Conservation (phyloP, 2,329 filamentous ascomycete genomes). For the Nigrospora osmanthi region DNA sequence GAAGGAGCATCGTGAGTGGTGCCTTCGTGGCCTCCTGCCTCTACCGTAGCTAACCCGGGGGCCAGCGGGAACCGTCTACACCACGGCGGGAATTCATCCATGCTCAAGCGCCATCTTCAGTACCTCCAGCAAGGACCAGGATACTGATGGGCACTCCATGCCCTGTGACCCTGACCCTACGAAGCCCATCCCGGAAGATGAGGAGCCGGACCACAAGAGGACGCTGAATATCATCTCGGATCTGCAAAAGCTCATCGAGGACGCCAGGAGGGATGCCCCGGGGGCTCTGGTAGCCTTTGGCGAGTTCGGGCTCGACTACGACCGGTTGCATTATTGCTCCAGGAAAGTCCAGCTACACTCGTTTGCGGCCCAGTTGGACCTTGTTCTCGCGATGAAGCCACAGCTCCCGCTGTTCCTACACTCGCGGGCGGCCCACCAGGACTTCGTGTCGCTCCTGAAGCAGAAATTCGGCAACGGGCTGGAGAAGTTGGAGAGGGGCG, state of each 20-base stretch:
- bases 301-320: slow-evolving; percentile 94
- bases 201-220: slow-evolving; percentile 33
- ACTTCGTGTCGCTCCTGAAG: slow-evolving; percentile 70
- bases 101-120: slow-evolving; percentile 80
- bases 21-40: neutral
- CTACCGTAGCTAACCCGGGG: neutral
- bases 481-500: slow-evolving; percentile 61
- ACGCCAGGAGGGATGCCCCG: slow-evolving; percentile 36
- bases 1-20: slow-evolving; percentile 59
- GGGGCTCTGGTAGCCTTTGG: slow-evolving; percentile 69
- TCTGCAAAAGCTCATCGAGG: slow-evolving; percentile 56
- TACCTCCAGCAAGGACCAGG: slow-evolving; percentile 32
- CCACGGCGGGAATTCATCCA: slow-evolving; percentile 89
- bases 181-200: slow-evolving; percentile 40
- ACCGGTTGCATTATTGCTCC: slow-evolving; percentile 75
- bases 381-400: slow-evolving; percentile 61
- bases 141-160: slow-evolving; percentile 35
- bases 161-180: slow-evolving; percentile 46
- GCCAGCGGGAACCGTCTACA: slow-evolving; percentile 72
- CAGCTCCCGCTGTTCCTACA: slow-evolving; percentile 88
- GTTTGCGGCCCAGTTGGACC: slow-evolving; percentile 73
- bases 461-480: slow-evolving; percentile 49
- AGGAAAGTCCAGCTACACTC: slow-evolving; percentile 75
- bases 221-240: slow-evolving; percentile 44
- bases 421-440: slow-evolving; percentile 75